Conservation (phyloP, 1,139 yeast species). For the Pichia sp. region DNA sequence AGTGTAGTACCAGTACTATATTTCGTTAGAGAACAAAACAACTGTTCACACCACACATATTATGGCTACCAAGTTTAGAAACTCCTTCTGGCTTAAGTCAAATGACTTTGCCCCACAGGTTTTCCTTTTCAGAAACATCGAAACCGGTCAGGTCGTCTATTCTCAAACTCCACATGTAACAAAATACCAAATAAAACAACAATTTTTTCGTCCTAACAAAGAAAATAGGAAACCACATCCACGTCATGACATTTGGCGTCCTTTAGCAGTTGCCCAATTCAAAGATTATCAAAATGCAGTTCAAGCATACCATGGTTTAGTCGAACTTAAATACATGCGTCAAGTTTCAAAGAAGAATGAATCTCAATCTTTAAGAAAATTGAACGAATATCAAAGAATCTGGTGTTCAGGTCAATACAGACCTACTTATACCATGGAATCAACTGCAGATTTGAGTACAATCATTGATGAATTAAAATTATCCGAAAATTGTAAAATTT, state of each 20-base stretch:
- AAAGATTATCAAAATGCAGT: constrained; percentile 59
- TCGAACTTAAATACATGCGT: constrained; percentile 66
- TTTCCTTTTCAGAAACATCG: constrained; percentile 74
- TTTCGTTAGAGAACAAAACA: too few species aligned
- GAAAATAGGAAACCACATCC: constrained; percentile 73
- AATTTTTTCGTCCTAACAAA: constrained; percentile 80
- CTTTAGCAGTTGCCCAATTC: constrained; percentile 80
- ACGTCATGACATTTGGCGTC: constrained; percentile 85
- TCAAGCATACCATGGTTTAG: constrained; percentile 68
- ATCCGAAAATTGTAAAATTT: constrained; percentile 41
- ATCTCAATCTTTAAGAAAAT: constrained; percentile 64
- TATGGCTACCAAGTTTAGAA: constrained; percentile 32
- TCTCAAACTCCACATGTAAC: constrained; percentile 71
- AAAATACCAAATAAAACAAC: constrained; percentile 65
- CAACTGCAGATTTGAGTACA: constrained; percentile 78
- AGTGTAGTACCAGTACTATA: too few species aligned
- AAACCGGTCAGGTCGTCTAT: constrained; percentile 83
- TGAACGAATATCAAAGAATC: constrained; percentile 69
- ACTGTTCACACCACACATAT: neutral
- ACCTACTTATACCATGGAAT: constrained; percentile 87
- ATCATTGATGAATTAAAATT: constrained; percentile 59
- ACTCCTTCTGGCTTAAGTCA: constrained; percentile 41
- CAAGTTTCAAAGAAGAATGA: constrained; percentile 54
- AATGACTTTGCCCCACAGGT: constrained; percentile 74
- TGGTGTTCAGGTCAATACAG: constrained; percentile 86